Base-by-base conservation (phyloP, 2,329 filamentous ascomycete species). In the Venturia pyrina region DNA sequence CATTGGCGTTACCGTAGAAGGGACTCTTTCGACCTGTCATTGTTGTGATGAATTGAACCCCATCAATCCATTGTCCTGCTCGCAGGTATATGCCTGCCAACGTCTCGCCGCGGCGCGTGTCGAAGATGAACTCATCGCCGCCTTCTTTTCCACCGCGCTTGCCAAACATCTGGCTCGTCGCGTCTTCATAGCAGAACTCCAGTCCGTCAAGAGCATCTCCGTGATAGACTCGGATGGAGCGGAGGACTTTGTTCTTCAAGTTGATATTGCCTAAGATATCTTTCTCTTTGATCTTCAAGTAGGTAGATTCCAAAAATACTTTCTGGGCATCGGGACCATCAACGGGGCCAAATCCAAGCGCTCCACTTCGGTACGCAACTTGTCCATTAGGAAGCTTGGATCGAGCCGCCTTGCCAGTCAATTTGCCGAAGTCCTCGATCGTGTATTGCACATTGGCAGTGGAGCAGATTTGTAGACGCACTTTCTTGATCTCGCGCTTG, bases 161-260 rank as follows among this genome's bases (percentile, higher is more conserved):
- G 50, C 95, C 95, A 79, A 99, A 96, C 3, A 97, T 76, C 73
- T 97, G 91, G 65, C 82, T 89, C 0, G 90, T 89, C 19, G 85
- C 83, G 75, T 98, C 92, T 72, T 98, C 93, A 73, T 96, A 98
- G 67, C 90, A 82, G 76, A 99, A 98, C 75, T 98, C 93, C 24
- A 99, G 76, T 0, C 95, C 95, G 74, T 96, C 89, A 15, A 98
- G 73, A 4, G 88, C 88, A 67, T 82, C 80, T 1, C 90, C 91
- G 71, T 91, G 88, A 72, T 92, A 96, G 17, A 96, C 82, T 67
- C 86, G 84, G 66, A 97, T 83, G 5, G 85, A 85, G 0, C 86
- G 88, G 68, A 98, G 80, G 40, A 96, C 82, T 68, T 92, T 89
- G 41, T 86, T 89, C 68, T 87, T 84, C 15, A 75, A 73, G 64